These are phyloP conservation scores for Nitzschia sp. DNA, from an alignment of 108 stramenopile species.

Conservation along the genomic window DNA sequence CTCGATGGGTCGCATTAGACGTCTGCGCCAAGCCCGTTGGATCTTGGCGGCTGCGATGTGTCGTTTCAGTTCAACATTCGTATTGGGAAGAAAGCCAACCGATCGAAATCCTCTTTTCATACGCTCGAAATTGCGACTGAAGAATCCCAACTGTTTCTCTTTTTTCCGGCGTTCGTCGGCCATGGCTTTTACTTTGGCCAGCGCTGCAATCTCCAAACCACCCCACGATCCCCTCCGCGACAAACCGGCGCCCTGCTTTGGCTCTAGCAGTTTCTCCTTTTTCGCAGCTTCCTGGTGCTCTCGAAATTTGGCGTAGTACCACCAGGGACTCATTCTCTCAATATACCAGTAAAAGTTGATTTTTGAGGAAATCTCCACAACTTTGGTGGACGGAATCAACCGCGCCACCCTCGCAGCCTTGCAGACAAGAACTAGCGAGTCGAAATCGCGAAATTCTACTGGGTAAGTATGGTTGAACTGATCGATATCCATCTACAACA, in stretches of 20 bases:
- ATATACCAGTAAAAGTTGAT: constrained; percentile 37
- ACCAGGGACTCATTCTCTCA: constrained; percentile 31
- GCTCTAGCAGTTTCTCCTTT: background rate
- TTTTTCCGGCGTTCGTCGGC: constrained; percentile 16
- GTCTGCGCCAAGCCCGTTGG: constrained; percentile 41
- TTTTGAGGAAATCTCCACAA: constrained; percentile 37
- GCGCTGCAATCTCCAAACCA: constrained; percentile 34
- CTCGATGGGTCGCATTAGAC: background rate
- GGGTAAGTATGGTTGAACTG: constrained; percentile 4
- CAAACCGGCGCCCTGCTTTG: background rate
- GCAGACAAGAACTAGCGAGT: constrained; percentile 44
- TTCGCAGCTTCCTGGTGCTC: constrained; percentile 11
- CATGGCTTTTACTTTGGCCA: constrained; percentile 26
- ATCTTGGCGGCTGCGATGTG: constrained; percentile 46
- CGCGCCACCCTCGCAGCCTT: constrained; percentile 61
- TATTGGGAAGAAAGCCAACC: constrained; percentile 27
- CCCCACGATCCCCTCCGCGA: constrained; percentile 21
- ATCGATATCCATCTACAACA: background rate
- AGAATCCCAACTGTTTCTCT: constrained; percentile 14
- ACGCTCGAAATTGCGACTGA: background rate
- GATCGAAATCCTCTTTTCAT: constrained; percentile 26
- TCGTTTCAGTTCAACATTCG: constrained; percentile 38
- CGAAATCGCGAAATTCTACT: constrained; percentile 12
- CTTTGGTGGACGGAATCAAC: constrained; percentile 48
- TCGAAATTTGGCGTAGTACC: constrained; percentile 17